A percentile compares a stretch with the other conserved stretches of the same genome.
phyloP scores from a whole-genome alignment of 164 flowering plant species.

The Vitis vinifera region ASM3070453v1 NC_081805.1:4519501-4520000 shows the following conservation, averaged over 20 bases:
- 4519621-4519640: slow-evolving; percentile 59
- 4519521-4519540: slow-evolving; percentile 58
- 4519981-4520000: too few relatives aligned
- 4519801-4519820: slow-evolving; percentile 77
- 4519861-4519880: slow-evolving; percentile 76
- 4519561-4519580: slow-evolving; percentile 87
- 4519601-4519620: slow-evolving; percentile 47
- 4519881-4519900: slow-evolving; percentile 40
- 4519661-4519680: slow-evolving; percentile 73
- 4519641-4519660: slow-evolving; percentile 66
- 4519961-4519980: too few relatives aligned
- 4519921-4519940: too few relatives aligned
- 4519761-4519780: slow-evolving; percentile 84
- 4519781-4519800: slow-evolving; percentile 58
- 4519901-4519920: too few relatives aligned
- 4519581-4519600: slow-evolving; percentile 65
- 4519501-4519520: slow-evolving; percentile 43
- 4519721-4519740: slow-evolving; percentile 72
- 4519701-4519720: slow-evolving; percentile 39
- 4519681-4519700: slow-evolving; percentile 68
- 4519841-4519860: slow-evolving; percentile 74
- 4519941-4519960: too few relatives aligned
- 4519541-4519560: slow-evolving; percentile 41
- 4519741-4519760: slow-evolving; percentile 52
- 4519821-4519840: slow-evolving; percentile 70